A percentile compares a stretch with the other conserved stretches of the same genome.
phyloP scores from a whole-genome alignment of 2,329 filamentous ascomycete species.

The Colletotrichum agaves region DNA sequence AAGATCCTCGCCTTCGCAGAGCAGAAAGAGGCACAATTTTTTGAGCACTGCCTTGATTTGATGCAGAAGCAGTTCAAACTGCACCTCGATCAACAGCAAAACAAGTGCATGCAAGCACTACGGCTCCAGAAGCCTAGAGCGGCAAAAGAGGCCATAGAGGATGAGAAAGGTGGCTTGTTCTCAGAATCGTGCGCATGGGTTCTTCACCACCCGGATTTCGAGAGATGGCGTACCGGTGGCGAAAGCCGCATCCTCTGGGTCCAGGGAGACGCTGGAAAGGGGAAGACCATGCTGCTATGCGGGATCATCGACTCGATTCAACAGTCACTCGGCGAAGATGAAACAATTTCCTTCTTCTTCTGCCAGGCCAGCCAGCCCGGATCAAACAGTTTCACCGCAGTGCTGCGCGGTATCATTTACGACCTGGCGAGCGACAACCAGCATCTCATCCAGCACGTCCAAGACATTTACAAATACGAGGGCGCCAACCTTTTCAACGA shows the following conservation, averaged over 20 bases:
- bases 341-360: slow-evolving; percentile 49
- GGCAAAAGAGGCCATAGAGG: slow-evolving; percentile 35
- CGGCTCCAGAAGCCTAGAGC: neutral
- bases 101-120: neutral
- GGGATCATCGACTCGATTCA: slow-evolving; percentile 45
- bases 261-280: slow-evolving; percentile 50
- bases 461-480: neutral
- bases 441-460: slow-evolving; percentile 43
- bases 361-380: slow-evolving; percentile 52
- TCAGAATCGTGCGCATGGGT: slow-evolving; percentile 48
- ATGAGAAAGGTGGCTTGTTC: slow-evolving; percentile 42
- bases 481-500: slow-evolving; percentile 50
- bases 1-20: neutral
- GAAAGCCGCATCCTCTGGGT: slow-evolving; percentile 46
- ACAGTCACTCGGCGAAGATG: neutral
- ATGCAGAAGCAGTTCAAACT: no score
- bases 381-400: slow-evolving; percentile 51
- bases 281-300: slow-evolving; percentile 50
- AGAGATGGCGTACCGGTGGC: slow-evolving; percentile 40
- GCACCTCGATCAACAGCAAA: neutral
- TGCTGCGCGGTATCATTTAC: slow-evolving; percentile 56
- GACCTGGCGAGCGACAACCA: slow-evolving; percentile 48
- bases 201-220: slow-evolving; percentile 44
- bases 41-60: no score
- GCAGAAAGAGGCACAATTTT: neutral